Evolutionary conservation across 192 early-diverging fungal species (phyloP).

Genomic region (Coemansia sp.): DNA sequence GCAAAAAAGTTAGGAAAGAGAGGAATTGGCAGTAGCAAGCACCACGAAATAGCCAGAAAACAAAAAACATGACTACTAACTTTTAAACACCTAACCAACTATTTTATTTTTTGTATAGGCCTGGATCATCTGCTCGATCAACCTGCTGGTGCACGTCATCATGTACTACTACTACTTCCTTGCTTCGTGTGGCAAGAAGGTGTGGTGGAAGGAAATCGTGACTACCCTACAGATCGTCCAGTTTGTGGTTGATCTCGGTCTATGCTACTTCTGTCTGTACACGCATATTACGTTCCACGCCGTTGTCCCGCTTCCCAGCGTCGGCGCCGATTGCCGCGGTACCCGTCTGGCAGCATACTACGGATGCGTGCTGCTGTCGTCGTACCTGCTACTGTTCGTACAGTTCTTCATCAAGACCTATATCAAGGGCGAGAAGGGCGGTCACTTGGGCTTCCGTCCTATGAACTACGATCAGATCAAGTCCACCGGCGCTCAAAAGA

Average conservation of each 20-base stretch:
- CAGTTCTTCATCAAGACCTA: conserved; percentile 89
- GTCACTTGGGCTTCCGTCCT: conserved; percentile 48
- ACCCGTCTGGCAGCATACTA: conserved; percentile 74
- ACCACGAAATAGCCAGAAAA: too few species aligned
- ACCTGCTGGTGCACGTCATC: conserved; percentile 86
- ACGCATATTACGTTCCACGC: conserved; percentile 72
- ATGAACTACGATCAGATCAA: conserved; percentile 53
- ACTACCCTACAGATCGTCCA: conserved; percentile 93
- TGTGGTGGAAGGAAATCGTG: conserved; percentile 94
- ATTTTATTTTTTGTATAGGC: conserved; percentile 62
- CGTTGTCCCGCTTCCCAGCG: conserved; percentile 62
- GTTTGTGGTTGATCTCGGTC: conserved; percentile 82
- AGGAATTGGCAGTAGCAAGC: too few species aligned
- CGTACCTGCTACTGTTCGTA: conserved; percentile 85
- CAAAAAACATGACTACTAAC: too few species aligned
- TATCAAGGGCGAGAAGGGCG: conserved; percentile 54
- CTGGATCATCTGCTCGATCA: conserved; percentile 63
- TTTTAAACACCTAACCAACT: conserved; percentile 91
- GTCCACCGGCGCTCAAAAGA: conserved; percentile 16
- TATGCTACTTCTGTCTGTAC: conserved; percentile 86
- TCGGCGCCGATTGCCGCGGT: conserved; percentile 73
- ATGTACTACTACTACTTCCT: conserved; percentile 95
- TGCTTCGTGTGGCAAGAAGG: conserved; percentile 71
- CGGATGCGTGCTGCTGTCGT: conserved; percentile 74
- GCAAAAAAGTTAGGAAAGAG: too few species aligned